phyloP scores from a whole-genome alignment of 768 basidiomycete genomes.

The Phaffia australis region DNA sequence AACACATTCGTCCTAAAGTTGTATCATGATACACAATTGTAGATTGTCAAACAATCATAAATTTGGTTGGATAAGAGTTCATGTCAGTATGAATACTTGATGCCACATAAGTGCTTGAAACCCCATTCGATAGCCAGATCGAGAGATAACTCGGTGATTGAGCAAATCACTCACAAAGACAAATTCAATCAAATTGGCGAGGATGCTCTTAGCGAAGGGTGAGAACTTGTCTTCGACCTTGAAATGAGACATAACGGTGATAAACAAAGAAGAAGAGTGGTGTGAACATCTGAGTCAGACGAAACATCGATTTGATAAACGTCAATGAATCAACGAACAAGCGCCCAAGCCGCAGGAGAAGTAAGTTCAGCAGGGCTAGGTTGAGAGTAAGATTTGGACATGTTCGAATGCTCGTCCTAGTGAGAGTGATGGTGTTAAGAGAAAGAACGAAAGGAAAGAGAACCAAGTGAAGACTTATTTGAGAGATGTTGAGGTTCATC shows the following conservation, averaged over 20 bases:
- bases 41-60: background rate
- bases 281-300: slow-evolving; percentile 29
- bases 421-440: no score
- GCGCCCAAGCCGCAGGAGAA: slow-evolving; percentile 74
- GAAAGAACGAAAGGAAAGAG: no score
- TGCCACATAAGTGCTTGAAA: background rate
- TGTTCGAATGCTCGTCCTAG: no score
- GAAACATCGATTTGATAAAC: slow-evolving; percentile 23
- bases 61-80: background rate
- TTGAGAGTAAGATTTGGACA: background rate
- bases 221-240: slow-evolving; percentile 77
- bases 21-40: background rate
- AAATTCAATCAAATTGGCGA: slow-evolving; percentile 73
- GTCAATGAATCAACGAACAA: slow-evolving; percentile 47
- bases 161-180: slow-evolving; percentile 61
- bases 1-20: slow-evolving; percentile 65
- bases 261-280: slow-evolving; percentile 4
- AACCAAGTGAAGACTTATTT: no score
- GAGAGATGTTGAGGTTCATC: no score
- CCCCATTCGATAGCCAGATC: background rate
- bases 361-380: slow-evolving; percentile 43
- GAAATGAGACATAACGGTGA: background rate
- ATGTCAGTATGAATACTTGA: background rate
- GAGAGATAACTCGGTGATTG: no score
- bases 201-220: slow-evolving; percentile 70